These are phyloP conservation scores for Yamadazyma siamensis DNA, from an alignment of 1,139 yeast species.

Conservation along the genomic window DNA sequence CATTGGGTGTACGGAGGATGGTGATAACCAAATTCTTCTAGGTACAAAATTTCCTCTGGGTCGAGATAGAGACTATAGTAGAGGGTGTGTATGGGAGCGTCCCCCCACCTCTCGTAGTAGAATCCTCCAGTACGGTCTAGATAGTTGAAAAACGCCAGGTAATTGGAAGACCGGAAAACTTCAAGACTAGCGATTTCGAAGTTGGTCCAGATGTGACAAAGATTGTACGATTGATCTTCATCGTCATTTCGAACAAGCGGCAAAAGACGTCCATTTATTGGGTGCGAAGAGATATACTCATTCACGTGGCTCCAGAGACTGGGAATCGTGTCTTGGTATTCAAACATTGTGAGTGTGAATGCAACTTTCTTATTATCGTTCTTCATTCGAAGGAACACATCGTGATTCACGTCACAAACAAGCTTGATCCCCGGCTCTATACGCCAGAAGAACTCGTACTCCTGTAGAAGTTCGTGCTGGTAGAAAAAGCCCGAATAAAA, in stretches of 20 bases:
- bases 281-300: constrained; percentile 8
- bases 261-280: constrained; percentile 8
- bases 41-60: constrained; percentile 27
- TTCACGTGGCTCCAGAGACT: constrained; percentile 26
- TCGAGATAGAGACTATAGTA: constrained; percentile 23
- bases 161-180: constrained; percentile 20
- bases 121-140: constrained; percentile 34
- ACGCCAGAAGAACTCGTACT: constrained; percentile 35
- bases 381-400: constrained; percentile 26
- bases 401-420: constrained; percentile 28
- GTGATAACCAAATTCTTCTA: constrained; percentile 30
- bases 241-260: constrained; percentile 18
- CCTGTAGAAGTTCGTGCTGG: constrained; percentile 25
- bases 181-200: constrained; percentile 33
- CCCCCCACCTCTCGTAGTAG: constrained; percentile 42
- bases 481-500: constrained; percentile 33
- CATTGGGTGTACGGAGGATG: constrained; percentile 36
- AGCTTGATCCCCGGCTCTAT: constrained; percentile 30
- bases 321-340: constrained; percentile 32
- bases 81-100: constrained; percentile 37
- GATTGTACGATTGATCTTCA: constrained; percentile 22
- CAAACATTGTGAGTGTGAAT: constrained; percentile 28
- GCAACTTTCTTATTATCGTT: constrained; percentile 21
- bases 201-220: constrained; percentile 41
- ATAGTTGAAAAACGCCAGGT: constrained; percentile 22